phyloP scores from a whole-genome alignment of 257 asterid species.

The Solanum sejunctum region DNA sequence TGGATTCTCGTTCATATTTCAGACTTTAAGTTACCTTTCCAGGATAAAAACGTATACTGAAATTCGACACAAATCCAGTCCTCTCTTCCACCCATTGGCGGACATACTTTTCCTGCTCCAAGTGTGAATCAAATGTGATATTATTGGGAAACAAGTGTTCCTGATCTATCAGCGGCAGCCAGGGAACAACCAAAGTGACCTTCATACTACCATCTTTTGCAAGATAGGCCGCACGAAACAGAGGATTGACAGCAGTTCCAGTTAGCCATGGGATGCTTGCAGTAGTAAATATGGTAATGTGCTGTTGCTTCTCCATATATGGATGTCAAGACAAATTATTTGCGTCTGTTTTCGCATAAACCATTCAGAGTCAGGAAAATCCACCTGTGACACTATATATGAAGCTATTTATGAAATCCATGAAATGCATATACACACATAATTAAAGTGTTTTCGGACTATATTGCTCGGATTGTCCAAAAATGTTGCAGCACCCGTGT shows the following conservation, averaged over 20 bases:
- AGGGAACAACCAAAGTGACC: slow-evolving; percentile 85
- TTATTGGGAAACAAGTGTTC: slow-evolving; percentile 67
- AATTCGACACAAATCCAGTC: slow-evolving; percentile 44
- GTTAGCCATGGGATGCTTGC: slow-evolving; percentile 99
- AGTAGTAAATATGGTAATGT: slow-evolving; percentile 83
- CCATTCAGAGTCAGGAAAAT: neutral
- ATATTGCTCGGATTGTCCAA: neutral
- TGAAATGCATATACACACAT: neutral
- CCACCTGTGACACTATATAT: neutral
- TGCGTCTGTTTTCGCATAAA: neutral
- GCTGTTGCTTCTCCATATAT: slow-evolving; percentile 19
- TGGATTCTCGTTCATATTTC: neutral
- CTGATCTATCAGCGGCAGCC: slow-evolving; percentile 79
- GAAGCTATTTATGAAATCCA: neutral
- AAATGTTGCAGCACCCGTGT: neutral
- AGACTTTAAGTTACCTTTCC: slow-evolving; percentile 42
- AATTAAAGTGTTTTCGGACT: neutral
- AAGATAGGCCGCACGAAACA: slow-evolving; percentile 92
- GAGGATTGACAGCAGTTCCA: slow-evolving; percentile 94
- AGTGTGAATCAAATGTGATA: slow-evolving; percentile 52
- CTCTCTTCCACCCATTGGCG: slow-evolving; percentile 85
- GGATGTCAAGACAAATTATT: neutral
- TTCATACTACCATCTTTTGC: slow-evolving; percentile 48
- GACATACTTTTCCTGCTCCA: slow-evolving; percentile 73
- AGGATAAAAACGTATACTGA: slow-evolving; percentile 67